Conservation (phyloP, 2,329 filamentous ascomycete species). For the Sporothrix inflata region DNA sequence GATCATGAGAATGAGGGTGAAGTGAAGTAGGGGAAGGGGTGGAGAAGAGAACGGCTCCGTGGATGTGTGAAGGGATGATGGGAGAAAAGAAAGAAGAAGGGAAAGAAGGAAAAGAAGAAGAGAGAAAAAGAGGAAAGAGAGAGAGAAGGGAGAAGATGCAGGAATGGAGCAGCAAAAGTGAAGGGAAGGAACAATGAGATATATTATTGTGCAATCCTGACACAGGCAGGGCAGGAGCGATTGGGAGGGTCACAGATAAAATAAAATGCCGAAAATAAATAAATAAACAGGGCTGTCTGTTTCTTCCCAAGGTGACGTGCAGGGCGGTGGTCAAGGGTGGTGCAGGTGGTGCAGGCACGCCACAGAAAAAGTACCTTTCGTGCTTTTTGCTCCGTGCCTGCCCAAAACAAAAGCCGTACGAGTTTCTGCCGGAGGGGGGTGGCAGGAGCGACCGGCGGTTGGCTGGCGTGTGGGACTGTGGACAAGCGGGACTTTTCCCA, state of each 20-base stretch:
- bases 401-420: constrained; percentile 8
- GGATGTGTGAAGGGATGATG: not conserved
- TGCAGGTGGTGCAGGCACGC: not conserved
- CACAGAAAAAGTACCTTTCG: not conserved
- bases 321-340: not conserved
- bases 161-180: constrained; percentile 1
- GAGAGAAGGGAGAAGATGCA: not conserved
- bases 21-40: not conserved
- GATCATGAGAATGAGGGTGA: constrained; percentile 13
- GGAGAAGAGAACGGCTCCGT: constrained; percentile 16
- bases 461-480: not conserved
- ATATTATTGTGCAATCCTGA: constrained; percentile 20
- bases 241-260: constrained; percentile 11
- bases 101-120: not conserved
- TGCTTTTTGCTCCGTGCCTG: not conserved
- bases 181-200: constrained; percentile 18
- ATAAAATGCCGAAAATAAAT: constrained; percentile 16
- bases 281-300: constrained; percentile 7
- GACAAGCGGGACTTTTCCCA: not conserved
- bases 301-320: not conserved
- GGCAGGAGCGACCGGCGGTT: constrained; percentile 10
- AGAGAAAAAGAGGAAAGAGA: not conserved
- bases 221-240: constrained; percentile 16
- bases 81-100: not conserved
- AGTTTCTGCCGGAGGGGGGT: not conserved